Conservation (phyloP, 2,329 filamentous ascomycete genomes). For the Corinectria fuckeliana region DNA sequence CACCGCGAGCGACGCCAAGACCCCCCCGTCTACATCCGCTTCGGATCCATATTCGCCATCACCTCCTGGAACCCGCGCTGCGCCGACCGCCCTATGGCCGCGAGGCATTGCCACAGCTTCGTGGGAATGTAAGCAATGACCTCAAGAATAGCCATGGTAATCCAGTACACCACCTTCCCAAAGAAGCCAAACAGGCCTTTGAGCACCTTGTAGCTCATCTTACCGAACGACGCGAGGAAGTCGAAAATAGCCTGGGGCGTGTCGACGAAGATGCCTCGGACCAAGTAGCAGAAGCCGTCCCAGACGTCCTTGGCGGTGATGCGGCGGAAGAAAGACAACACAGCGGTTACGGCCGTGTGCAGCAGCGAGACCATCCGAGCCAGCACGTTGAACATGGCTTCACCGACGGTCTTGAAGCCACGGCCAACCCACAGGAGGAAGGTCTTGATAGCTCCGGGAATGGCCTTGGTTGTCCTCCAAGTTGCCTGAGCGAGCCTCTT, state of each 20-base stretch:
- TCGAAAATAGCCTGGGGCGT: slow-evolving; percentile 37
- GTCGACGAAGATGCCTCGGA: slow-evolving; percentile 42
- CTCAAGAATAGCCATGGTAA: slow-evolving; percentile 36
- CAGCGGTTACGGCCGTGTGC: slow-evolving; percentile 45
- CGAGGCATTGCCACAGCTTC: slow-evolving; percentile 42
- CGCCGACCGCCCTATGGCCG: slow-evolving; percentile 40
- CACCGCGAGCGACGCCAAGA: too few species aligned
- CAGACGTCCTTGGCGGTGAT: slow-evolving; percentile 50
- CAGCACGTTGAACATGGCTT: slow-evolving; percentile 35
- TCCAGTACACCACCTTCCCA: slow-evolving; percentile 38
- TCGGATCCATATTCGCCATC: slow-evolving; percentile 47
- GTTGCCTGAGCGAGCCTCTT: background rate
- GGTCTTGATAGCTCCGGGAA: slow-evolving; percentile 36
- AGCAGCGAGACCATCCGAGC: slow-evolving; percentile 41
- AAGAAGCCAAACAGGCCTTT: slow-evolving; percentile 40
- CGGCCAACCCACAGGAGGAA: slow-evolving; percentile 41
- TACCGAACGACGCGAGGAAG: slow-evolving; percentile 33
- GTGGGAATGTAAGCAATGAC: slow-evolving; percentile 44
- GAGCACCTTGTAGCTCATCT: slow-evolving; percentile 38
- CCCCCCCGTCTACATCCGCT: slow-evolving; percentile 34
- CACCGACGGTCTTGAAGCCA: slow-evolving; percentile 36
- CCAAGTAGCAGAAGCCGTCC: slow-evolving; percentile 43
- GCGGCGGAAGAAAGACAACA: slow-evolving; percentile 42
- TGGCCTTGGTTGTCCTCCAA: slow-evolving; percentile 28
- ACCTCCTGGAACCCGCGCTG: slow-evolving; percentile 44